phyloP scores from a whole-genome alignment of 139 green algal genomes.

The Astrephomene gubernaculifera region DNA sequence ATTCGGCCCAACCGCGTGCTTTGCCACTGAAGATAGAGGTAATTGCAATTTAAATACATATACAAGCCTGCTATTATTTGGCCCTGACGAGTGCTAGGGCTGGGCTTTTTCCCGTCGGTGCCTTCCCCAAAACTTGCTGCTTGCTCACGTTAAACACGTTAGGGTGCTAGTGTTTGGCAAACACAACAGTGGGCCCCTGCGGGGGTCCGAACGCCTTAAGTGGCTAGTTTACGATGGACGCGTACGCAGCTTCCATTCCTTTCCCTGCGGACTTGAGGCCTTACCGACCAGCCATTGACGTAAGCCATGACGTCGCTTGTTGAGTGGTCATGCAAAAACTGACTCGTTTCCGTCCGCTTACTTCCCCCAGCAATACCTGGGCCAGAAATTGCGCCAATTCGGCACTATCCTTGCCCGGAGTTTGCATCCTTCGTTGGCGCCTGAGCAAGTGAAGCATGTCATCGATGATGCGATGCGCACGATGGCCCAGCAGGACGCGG shows the following conservation, averaged over 20 bases:
- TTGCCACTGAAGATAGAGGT: background rate
- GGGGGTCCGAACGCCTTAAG: background rate
- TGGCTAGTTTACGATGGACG: background rate
- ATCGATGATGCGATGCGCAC: constrained; percentile 40
- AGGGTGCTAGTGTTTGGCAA: background rate
- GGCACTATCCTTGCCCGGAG: constrained; percentile 26
- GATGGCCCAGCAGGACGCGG: constrained; percentile 30
- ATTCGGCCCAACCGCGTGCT: too few species aligned
- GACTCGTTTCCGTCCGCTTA: background rate
- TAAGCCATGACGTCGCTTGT: background rate
- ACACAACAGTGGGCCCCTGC: background rate
- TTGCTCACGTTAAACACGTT: background rate
- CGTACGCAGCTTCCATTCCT: background rate
- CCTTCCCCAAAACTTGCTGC: background rate
- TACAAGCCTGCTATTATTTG: too few species aligned
- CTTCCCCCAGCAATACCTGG: constrained; percentile 50
- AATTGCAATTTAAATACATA: too few species aligned
- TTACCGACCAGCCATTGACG: background rate
- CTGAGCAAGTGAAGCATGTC: constrained; percentile 48
- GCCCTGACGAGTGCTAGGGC: too few species aligned
- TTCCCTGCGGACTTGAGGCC: background rate
- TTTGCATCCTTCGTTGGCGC: constrained; percentile 29
- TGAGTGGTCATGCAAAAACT: background rate
- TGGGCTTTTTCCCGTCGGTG: constrained; percentile 6
- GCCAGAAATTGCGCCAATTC: constrained; percentile 62